Conservation (phyloP, 108 stramenopile species). For the Conticribra guillardii region DNA sequence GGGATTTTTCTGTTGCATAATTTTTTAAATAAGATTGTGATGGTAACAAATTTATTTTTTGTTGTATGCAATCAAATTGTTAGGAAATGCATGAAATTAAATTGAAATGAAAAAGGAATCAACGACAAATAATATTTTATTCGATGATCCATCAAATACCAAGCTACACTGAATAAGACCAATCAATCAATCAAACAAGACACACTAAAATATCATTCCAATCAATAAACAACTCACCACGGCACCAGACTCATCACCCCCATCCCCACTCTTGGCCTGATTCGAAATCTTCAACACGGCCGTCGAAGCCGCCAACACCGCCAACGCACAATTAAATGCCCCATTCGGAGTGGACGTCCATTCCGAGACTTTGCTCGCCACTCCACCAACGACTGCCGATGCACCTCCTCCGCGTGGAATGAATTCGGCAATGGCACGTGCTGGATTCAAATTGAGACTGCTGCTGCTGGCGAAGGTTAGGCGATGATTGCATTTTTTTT, state of each 20-base stretch:
- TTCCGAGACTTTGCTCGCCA: neutral
- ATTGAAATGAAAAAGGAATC: too few relatives aligned
- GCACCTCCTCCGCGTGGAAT: conserved; percentile 29
- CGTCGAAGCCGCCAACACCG: conserved; percentile 26
- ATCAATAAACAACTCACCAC: neutral
- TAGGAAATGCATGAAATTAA: too few relatives aligned
- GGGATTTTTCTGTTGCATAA: conserved; percentile 26
- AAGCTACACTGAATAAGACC: too few relatives aligned
- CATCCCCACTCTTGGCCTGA: neutral
- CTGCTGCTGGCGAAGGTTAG: neutral
- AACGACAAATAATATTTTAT: too few relatives aligned
- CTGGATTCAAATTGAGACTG: neutral
- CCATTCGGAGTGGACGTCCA: conserved; percentile 27
- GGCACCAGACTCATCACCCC: conserved; percentile 4
- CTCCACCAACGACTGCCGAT: neutral
- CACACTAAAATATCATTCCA: too few relatives aligned
- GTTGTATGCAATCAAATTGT: neutral
- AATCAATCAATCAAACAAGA: too few relatives aligned
- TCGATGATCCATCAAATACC: too few relatives aligned
- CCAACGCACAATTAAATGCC: conserved; percentile 33
- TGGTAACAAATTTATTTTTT: neutral
- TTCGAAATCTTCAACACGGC: conserved; percentile 26
- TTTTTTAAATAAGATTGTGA: neutral
- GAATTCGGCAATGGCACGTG: neutral
- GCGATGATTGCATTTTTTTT: neutral